A percentile compares a stretch with the other conserved stretches of the same genome.
Evolutionary conservation across 495 filamentous ascomycete species (phyloP).

Genomic region (Penicillium parvum): DNA sequence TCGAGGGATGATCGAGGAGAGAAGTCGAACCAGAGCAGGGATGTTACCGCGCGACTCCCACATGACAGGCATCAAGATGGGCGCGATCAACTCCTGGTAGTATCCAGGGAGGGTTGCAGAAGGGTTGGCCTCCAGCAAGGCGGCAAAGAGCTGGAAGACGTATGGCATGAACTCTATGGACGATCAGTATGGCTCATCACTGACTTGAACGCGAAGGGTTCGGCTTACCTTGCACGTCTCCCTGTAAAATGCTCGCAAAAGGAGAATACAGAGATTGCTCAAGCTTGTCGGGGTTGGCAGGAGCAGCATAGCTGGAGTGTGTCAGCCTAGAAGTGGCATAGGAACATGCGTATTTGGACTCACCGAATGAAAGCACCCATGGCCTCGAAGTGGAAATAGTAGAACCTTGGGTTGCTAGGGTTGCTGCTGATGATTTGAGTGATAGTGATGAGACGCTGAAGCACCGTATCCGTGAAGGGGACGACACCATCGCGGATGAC

Average conservation of each 20-base stretch:
- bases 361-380: slow-evolving; percentile 90
- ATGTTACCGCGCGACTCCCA: slow-evolving; percentile 94
- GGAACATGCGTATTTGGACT: not conserved
- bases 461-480: slow-evolving; percentile 64
- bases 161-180: slow-evolving; percentile 86
- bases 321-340: slow-evolving; percentile 1
- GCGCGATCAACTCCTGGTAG: slow-evolving; percentile 69
- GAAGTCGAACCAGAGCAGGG: slow-evolving; percentile 77
- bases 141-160: slow-evolving; percentile 90
- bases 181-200: slow-evolving; percentile 13
- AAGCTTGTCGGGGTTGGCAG: slow-evolving; percentile 63
- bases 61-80: slow-evolving; percentile 66
- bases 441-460: slow-evolving; percentile 77
- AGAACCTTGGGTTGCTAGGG: slow-evolving; percentile 95
- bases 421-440: slow-evolving; percentile 85
- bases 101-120: slow-evolving; percentile 65
- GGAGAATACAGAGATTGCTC: slow-evolving; percentile 73
- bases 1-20: slow-evolving; percentile 79
- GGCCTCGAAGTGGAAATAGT: slow-evolving; percentile 96
- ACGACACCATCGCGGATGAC: slow-evolving; percentile 77
- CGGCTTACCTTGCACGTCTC: slow-evolving; percentile 69
- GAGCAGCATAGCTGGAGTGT: slow-evolving; percentile 56
- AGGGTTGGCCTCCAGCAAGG: slow-evolving; percentile 79
- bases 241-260: slow-evolving; percentile 68
- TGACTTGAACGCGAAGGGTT: not conserved